These are phyloP conservation scores for Apiotrichum sp. DNA, from an alignment of 1,284 basidiomycete species.

Conservation along the genomic window DNA sequence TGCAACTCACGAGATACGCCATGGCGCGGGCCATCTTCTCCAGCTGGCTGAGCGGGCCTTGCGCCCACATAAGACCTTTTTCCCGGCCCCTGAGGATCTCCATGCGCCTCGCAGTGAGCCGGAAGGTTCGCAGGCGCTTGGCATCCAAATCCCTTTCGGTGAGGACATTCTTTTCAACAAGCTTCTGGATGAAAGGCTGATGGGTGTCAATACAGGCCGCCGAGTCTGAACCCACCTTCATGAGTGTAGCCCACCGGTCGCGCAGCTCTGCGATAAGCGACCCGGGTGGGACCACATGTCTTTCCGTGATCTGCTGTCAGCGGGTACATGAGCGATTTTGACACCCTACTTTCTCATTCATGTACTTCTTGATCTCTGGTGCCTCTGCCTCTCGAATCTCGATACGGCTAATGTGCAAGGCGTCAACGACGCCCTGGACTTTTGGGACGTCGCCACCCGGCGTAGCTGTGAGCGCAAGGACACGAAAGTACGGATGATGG, in stretches of 20 bases:
- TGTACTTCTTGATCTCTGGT: slow-evolving; percentile 77
- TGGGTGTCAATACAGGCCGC: background rate
- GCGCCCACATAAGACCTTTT: slow-evolving; percentile 24
- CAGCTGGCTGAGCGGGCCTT: slow-evolving; percentile 24
- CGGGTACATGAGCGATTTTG: background rate
- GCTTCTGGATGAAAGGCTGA: slow-evolving; percentile 38
- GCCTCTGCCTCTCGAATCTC: slow-evolving; percentile 91
- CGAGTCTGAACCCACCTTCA: slow-evolving; percentile 56
- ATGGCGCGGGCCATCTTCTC: slow-evolving; percentile 64
- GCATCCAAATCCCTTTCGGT: slow-evolving; percentile 37
- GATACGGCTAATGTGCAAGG: slow-evolving; percentile 91
- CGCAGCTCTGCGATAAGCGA: slow-evolving; percentile 40
- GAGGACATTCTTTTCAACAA: slow-evolving; percentile 38
- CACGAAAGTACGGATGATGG: slow-evolving; percentile 86
- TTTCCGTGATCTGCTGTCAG: slow-evolving; percentile 29
- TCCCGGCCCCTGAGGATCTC: slow-evolving; percentile 27
- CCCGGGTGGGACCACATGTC: slow-evolving; percentile 66
- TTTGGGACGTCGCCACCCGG: slow-evolving; percentile 80
- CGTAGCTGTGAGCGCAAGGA: slow-evolving; percentile 91
- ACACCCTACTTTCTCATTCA: slow-evolving; percentile 70
- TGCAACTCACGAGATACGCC: slow-evolving; percentile 63
- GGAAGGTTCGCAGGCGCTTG: slow-evolving; percentile 36
- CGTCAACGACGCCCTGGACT: slow-evolving; percentile 87
- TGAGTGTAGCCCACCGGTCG: slow-evolving; percentile 54
- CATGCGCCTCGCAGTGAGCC: slow-evolving; percentile 34